These are phyloP conservation scores for Durusdinium trenchii DNA, from an alignment of 73 alveolate species.

Conservation along the genomic window DNA sequence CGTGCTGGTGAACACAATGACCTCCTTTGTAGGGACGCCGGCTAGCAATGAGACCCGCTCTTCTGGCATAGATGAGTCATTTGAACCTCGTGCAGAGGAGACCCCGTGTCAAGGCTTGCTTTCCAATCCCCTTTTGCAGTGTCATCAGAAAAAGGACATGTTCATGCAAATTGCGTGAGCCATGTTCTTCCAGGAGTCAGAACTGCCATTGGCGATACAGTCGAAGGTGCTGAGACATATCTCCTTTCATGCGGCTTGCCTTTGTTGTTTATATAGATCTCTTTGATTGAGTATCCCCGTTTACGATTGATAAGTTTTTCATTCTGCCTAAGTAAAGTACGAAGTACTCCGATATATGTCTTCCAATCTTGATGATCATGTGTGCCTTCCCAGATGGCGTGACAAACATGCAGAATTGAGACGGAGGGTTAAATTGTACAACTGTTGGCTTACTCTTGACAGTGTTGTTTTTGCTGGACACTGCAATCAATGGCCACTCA, in stretches of 20 bases:
- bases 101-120: neutral
- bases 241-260: slow-evolving; percentile 54
- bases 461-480: too few species aligned
- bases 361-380: too few species aligned
- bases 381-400: too few species aligned
- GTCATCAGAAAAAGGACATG: too few species aligned
- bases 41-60: neutral
- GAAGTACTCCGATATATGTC: too few species aligned
- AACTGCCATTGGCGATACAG: slow-evolving; percentile 74
- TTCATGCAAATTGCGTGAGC: neutral
- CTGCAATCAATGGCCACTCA: too few species aligned
- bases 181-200: slow-evolving; percentile 18
- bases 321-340: too few species aligned
- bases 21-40: slow-evolving; percentile 37
- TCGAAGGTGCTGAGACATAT: slow-evolving; percentile 76
- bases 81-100: slow-evolving; percentile 93
- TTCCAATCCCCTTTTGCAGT: neutral
- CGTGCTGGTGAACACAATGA: slow-evolving; percentile 36
- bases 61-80: slow-evolving; percentile 63
- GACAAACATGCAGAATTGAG: too few species aligned
- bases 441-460: too few species aligned
- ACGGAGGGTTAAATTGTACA: too few species aligned
- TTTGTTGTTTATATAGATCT: neutral
- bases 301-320: too few species aligned
- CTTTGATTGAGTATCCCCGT: neutral